A percentile compares a stretch with the other conserved stretches of the same genome.
Evolutionary conservation across 495 filamentous ascomycete genomes (phyloP).

Genomic region (Tirmania nivea): DNA sequence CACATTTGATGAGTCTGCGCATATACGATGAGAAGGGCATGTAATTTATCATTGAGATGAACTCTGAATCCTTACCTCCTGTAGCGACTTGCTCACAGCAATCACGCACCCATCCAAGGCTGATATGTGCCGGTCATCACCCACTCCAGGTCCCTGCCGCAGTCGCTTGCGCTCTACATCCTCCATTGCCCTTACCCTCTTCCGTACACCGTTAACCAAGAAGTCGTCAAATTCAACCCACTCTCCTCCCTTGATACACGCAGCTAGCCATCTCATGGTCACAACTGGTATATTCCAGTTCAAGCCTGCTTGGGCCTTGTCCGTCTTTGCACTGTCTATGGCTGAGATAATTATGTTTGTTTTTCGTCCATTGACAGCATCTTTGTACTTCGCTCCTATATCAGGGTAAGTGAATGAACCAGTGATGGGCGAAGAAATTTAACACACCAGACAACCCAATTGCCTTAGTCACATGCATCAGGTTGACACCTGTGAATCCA

Average conservation of each 20-base stretch:
- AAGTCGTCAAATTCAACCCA: conserved; percentile 28
- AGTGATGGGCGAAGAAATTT: not conserved
- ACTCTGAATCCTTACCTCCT: no score
- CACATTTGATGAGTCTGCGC: no score
- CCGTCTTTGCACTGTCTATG: conserved; percentile 30
- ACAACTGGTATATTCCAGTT: conserved; percentile 60
- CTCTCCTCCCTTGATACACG: conserved; percentile 41
- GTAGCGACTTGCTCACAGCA: no score
- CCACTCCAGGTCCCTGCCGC: no score
- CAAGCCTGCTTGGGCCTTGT: conserved; percentile 56
- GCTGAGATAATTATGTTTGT: conserved; percentile 9
- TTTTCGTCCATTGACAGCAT: conserved; percentile 8
- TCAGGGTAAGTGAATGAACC: not conserved
- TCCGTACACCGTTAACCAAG: conserved; percentile 3
- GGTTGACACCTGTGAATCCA: conserved; percentile 61
- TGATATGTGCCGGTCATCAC: no score
- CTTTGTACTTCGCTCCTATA: conserved; percentile 13
- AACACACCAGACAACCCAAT: conserved; percentile 46
- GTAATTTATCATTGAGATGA: no score
- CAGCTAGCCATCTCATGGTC: conserved; percentile 59
- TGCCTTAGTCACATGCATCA: conserved; percentile 59
- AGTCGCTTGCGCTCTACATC: not conserved
- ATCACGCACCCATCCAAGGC: no score
- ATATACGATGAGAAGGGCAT: no score
- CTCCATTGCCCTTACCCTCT: not conserved